Conservation (phyloP, 192 early-diverging fungal species). For the Coemansia sp. region DNA sequence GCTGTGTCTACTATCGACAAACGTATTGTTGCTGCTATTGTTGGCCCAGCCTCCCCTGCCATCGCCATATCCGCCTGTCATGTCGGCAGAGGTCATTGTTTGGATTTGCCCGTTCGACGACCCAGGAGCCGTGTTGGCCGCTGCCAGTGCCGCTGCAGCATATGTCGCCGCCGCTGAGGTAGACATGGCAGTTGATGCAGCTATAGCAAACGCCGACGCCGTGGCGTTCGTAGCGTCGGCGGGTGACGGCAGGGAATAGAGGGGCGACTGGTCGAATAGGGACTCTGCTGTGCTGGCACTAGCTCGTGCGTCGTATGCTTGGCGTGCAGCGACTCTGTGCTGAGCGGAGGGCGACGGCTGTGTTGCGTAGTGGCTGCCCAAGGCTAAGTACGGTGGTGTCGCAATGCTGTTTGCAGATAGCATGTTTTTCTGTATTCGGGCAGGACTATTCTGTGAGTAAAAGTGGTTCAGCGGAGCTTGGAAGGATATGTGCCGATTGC, state of each 20-base stretch:
- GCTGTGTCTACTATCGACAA: slow-evolving; percentile 20
- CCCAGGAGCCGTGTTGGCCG: slow-evolving; percentile 9
- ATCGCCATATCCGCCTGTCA: slow-evolving; percentile 1
- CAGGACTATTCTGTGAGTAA: neutral
- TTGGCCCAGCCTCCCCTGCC: slow-evolving; percentile 15
- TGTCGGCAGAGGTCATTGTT: slow-evolving; percentile 19
- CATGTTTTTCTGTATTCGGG: slow-evolving; percentile 18
- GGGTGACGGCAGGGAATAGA: neutral
- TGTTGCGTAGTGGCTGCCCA: slow-evolving; percentile 10
- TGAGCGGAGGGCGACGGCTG: neutral
- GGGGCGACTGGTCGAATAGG: neutral
- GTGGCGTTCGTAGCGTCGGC: slow-evolving; percentile 15
- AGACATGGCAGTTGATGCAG: slow-evolving; percentile 15
- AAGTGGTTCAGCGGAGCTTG: slow-evolving; percentile 3
- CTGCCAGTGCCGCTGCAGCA: slow-evolving; percentile 23
- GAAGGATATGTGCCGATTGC: slow-evolving; percentile 8
- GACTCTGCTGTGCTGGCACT: neutral
- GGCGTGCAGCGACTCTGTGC: slow-evolving; percentile 7
- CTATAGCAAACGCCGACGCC: slow-evolving; percentile 48
- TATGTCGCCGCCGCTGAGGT: slow-evolving; percentile 12
- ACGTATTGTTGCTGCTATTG: slow-evolving; percentile 22
- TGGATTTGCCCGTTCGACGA: slow-evolving; percentile 16
- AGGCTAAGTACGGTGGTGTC: slow-evolving; percentile 15
- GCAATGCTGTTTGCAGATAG: slow-evolving; percentile 48
- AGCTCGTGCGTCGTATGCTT: slow-evolving; percentile 13